Base-by-base conservation (phyloP, 179 eudicot species). In the Camellia oleifera region DNA sequence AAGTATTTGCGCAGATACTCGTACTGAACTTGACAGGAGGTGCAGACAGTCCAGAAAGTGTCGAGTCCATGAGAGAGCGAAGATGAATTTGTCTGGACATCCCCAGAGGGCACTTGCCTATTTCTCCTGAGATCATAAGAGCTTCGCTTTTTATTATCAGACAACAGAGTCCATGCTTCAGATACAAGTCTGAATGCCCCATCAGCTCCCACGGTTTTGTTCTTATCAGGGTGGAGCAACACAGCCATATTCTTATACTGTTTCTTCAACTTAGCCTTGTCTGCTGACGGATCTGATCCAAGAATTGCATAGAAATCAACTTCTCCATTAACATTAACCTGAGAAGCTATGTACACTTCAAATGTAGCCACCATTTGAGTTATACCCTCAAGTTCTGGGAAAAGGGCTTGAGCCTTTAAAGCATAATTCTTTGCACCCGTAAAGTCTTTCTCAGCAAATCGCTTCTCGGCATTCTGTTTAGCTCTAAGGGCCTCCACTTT, bases 21-120 rank as follows among this genome's bases (percentile, higher is more conserved):
- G 61, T 94, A 97, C 80, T 97, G 99, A 92, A 97, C 95, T 81
- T 88, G 93, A 85, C 99, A 97, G 57, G 91, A 88, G 40, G 90
- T 91, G 85, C 99, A 97, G 6, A 91, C 91, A 32, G 99, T 97
- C 99, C 99, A 97, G 82, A 97, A 97, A 64, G 99, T 94, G 82
- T 93, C 92, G 5, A 82, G 81, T 82, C 89, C 82, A 54, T 85
- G 91, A 78, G 87, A 62, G 42, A 79, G 18, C 52, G 80, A 26
- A 52, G 76, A 63, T 62, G 72, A 61, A 76, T 79, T 77, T 50
- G 75, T 74, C 61, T 73, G 86, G 64, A 72, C 26, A 40, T 80
- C 88, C 72, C 87, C 90, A 69, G 78, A 77, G 76, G 72, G 70
- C 45, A 81, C 53, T 57, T 79, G 87, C 70, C 78, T 83, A 54